Conservation (phyloP, 192 early-diverging fungal species). For the Chytriomyces hyalinus region DNA sequence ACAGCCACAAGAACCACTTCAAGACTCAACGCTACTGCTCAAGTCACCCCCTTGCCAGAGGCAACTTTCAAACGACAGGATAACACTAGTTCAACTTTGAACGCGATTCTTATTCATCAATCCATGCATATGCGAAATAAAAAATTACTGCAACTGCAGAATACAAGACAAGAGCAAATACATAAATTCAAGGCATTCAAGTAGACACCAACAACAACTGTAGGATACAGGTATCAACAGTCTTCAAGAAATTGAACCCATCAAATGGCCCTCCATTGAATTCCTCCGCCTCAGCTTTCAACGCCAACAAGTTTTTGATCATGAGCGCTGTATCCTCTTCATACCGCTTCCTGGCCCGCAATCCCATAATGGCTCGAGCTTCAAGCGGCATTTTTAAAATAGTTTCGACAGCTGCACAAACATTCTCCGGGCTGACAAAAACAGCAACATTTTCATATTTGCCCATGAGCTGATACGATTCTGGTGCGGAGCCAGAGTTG, state of each 20-base stretch:
- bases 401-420: constrained; percentile 15
- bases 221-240: too few species aligned
- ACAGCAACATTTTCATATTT: background rate
- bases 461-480: constrained; percentile 9
- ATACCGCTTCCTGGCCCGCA: constrained; percentile 6
- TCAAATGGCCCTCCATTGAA: background rate
- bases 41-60: too few species aligned
- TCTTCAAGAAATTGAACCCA: background rate
- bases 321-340: constrained; percentile 18
- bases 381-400: constrained; percentile 16
- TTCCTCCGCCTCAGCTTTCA: constrained; percentile 11
- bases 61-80: too few species aligned
- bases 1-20: too few species aligned
- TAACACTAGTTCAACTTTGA: too few species aligned
- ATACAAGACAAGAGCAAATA: too few species aligned
- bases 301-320: constrained; percentile 14
- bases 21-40: too few species aligned
- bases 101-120: too few species aligned
- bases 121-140: too few species aligned
- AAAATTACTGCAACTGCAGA: too few species aligned
- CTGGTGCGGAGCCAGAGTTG: background rate
- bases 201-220: too few species aligned
- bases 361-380: constrained; percentile 16
- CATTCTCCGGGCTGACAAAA: background rate
- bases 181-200: too few species aligned